Evolutionary conservation across 2,329 filamentous ascomycete species (phyloP).

Genomic region (Colletotrichum cordylinicola): DNA sequence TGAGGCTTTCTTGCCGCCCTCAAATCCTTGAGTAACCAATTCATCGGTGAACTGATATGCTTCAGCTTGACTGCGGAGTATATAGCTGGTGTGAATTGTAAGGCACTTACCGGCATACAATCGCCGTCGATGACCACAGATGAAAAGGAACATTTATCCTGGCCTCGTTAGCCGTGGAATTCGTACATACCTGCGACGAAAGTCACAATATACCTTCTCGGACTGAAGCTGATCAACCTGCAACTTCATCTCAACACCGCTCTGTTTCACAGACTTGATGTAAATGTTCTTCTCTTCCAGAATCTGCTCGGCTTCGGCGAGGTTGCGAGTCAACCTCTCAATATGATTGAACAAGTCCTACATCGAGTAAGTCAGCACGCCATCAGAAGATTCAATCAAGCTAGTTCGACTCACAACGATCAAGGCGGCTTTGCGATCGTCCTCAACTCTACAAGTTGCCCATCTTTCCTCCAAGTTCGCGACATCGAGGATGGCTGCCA

Average conservation of each 20-base stretch:
- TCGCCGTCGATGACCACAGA: constrained; percentile 44
- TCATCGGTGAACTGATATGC: constrained; percentile 35
- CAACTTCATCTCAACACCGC: neutral
- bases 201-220: neutral
- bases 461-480: neutral
- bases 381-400: neutral
- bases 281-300: neutral
- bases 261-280: neutral
- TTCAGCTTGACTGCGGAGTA: neutral
- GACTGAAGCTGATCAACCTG: neutral
- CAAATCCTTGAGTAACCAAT: constrained; percentile 32
- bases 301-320: neutral
- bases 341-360: constrained; percentile 1
- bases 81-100: too few species aligned
- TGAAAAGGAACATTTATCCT: constrained; percentile 32
- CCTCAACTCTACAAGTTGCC: neutral
- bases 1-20: constrained; percentile 35
- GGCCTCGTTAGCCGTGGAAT: neutral
- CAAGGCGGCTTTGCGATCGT: neutral
- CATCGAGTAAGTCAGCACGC: too few species aligned
- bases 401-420: neutral
- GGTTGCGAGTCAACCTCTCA: neutral
- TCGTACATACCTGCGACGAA: neutral
- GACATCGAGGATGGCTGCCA: neutral
- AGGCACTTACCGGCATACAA: constrained; percentile 37